These are phyloP conservation scores for Lasiosphaeria hispida DNA, from an alignment of 495 filamentous ascomycete species.

Conservation along the genomic window DNA sequence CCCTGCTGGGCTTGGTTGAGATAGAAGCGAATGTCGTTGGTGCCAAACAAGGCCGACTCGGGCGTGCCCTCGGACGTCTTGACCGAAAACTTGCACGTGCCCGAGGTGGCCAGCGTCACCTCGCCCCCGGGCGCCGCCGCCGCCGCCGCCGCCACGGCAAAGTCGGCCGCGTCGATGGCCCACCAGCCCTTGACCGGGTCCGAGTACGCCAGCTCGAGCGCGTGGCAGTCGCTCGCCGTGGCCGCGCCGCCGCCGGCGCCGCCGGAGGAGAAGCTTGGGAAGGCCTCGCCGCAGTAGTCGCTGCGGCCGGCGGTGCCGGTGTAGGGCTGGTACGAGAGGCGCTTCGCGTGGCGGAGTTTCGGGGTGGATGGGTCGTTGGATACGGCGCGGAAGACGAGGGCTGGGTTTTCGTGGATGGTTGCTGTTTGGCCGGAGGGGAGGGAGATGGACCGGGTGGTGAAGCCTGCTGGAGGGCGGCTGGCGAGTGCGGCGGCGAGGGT, in stretches of 20 bases:
- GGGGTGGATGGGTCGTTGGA: no score
- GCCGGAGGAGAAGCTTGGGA: not conserved
- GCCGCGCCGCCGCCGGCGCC: not conserved
- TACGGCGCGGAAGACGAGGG: no score
- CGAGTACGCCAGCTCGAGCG: conserved; percentile 1
- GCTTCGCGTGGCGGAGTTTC: not conserved
- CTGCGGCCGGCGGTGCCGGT: not conserved
- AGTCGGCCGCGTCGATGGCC: not conserved
- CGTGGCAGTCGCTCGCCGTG: conserved; percentile 9
- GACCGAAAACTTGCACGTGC: conserved; percentile 5
- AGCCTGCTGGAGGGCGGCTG: no score
- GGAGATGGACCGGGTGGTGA: no score
- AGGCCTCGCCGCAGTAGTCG: conserved; percentile 14
- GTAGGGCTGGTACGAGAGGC: conserved; percentile 2
- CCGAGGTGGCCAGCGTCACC: conserved; percentile 10
- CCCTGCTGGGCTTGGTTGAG: not conserved
- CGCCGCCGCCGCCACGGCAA: no score
- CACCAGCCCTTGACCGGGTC: not conserved
- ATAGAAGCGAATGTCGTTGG: conserved; percentile 10
- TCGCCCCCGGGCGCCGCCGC: not conserved
- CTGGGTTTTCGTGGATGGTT: no score
- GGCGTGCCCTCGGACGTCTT: not conserved
- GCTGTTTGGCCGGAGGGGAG: no score
- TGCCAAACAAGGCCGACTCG: conserved; percentile 3
- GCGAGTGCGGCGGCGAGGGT: no score